A percentile compares a stretch with the other conserved stretches of the same genome.
These are phyloP conservation scores for Aciculosporium take DNA, from an alignment of 2,329 filamentous ascomycete genomes.

Conservation along the genomic window DNA sequence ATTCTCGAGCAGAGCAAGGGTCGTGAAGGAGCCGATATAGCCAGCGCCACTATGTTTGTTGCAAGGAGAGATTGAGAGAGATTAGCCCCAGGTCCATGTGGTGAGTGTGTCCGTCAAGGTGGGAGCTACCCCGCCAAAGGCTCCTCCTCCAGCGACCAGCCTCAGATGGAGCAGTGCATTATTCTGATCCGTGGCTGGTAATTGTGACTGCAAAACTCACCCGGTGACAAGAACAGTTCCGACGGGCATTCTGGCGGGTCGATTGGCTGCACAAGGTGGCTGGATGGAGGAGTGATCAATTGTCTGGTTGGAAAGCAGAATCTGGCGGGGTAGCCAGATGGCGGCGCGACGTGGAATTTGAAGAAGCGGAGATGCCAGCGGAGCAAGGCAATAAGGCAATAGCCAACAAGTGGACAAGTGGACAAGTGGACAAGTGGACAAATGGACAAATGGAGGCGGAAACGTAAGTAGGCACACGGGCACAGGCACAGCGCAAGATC, in stretches of 20 bases:
- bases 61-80: background rate
- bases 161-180: too few relatives aligned
- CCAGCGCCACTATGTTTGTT: conserved; percentile 68
- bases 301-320: conserved; percentile 6
- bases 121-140: background rate
- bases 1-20: conserved; percentile 79
- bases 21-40: conserved; percentile 97
- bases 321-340: conserved; percentile 7
- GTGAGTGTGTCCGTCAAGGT: background rate
- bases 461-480: too few relatives aligned
- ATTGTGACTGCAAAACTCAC: conserved; percentile 36
- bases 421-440: too few relatives aligned
- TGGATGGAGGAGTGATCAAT: conserved; percentile 5
- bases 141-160: too few relatives aligned
- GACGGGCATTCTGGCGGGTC: conserved; percentile 46
- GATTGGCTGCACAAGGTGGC: background rate
- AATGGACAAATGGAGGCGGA: too few relatives aligned
- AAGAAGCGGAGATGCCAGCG: background rate
- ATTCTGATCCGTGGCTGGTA: background rate
- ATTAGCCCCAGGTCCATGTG: conserved; percentile 9
- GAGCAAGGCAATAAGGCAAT: too few relatives aligned
- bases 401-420: too few relatives aligned
- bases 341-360: conserved; percentile 1
- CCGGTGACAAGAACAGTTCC: conserved; percentile 87
- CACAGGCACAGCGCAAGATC: too few relatives aligned